Evolutionary conservation across 164 flowering plant genomes (phyloP).

Genomic region (Vitis vinifera): DNA sequence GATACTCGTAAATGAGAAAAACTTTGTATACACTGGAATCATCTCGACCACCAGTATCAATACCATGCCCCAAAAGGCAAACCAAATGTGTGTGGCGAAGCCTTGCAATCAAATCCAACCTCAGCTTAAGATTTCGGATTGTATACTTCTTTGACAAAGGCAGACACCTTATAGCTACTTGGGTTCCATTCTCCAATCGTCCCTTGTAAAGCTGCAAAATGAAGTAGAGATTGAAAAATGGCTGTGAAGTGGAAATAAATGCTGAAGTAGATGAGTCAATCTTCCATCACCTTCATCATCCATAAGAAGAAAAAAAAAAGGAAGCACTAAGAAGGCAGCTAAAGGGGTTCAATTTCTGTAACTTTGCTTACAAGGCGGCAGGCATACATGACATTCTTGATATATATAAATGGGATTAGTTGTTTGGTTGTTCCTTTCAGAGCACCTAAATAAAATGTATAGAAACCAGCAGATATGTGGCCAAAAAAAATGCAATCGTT

Average conservation of each 20-base stretch:
- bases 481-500: too few species aligned
- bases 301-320: too few species aligned
- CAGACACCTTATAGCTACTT: slow-evolving; percentile 64
- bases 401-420: too few species aligned
- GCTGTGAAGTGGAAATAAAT: neutral
- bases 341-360: too few species aligned
- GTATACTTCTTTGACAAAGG: slow-evolving; percentile 52
- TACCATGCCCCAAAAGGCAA: slow-evolving; percentile 74
- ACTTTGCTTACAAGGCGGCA: too few species aligned
- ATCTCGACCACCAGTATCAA: slow-evolving; percentile 52
- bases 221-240: neutral
- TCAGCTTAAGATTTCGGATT: slow-evolving; percentile 62
- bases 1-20: slow-evolving; percentile 72
- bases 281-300: too few species aligned
- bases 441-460: too few species aligned
- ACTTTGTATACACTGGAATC: slow-evolving; percentile 46
- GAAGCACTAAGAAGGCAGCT: too few species aligned
- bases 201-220: slow-evolving; percentile 72
- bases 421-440: too few species aligned
- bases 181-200: slow-evolving; percentile 61
- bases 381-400: too few species aligned
- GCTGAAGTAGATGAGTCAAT: too few species aligned
- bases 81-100: slow-evolving; percentile 81
- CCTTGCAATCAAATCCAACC: slow-evolving; percentile 79
- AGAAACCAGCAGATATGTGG: too few species aligned